Evolutionary conservation across 2,329 filamentous ascomycete genomes (phyloP), one percentile per base, ranked within the genome.

Genomic region (Trichoderma simmonsii): DNA sequence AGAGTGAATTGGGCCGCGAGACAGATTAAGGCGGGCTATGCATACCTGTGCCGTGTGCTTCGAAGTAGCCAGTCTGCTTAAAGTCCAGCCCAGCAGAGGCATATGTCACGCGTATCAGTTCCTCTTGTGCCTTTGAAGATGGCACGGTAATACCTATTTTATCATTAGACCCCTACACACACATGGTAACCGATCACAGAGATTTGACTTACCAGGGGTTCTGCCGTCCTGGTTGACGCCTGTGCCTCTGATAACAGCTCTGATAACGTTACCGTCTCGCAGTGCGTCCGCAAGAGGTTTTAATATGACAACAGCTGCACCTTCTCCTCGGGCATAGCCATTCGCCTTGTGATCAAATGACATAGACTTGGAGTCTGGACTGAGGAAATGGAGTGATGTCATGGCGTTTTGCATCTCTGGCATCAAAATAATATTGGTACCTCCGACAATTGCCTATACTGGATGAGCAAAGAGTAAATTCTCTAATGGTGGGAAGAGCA

Each of bases 401-500:
- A 43, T 43, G 3, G 39, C 39, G 14, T 43, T 43, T 43, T 43
- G 39, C 39, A 43, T 43, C 39, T 43, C 39, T 43, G 39, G 39
- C 39, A 43, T 43, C 7, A 43, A 43, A 18, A 43, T 43, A 7
- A 43, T 43, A 9, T 43, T 43, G 39, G 39, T 43, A 43, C 39
- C 39, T 43, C 39, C 39, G 15, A 43, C 39, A 9, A 43, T 43
- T 43, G 39, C 39, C 39, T 43, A 43, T 7, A 43, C 2, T 43
- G 3, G 39, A 43, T 43, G 39, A 43, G 39, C 18, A 43, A 43
- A 43, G 39, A 9, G 15, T 8, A 9, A 18, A 1, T 43, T 7
- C 0, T 18, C 7, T 18, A 9, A 18, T 9, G 3, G 8, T 43
- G 18, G 39, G 18, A 8, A 7, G 15, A 3, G 18, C 1, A 0